Percentiles rank a stretch among this genome's conserved stretches.
Evolutionary conservation across 495 filamentous ascomycete genomes (phyloP).

Genomic region (Penicillium angulare): DNA sequence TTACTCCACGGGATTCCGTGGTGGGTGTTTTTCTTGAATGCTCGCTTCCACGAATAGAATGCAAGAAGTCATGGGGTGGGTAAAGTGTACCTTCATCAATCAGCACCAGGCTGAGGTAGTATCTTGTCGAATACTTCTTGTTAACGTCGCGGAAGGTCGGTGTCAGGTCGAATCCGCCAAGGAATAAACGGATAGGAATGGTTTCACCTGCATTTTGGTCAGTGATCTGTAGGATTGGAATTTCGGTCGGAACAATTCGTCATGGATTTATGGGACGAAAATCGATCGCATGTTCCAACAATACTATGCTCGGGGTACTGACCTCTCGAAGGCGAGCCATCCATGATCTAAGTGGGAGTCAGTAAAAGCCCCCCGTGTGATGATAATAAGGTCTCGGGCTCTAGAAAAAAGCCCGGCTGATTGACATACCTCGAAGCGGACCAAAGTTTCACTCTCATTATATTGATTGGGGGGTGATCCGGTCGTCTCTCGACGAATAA

Average conservation of each 20-base stretch:
- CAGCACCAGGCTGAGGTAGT: slow-evolving; percentile 94
- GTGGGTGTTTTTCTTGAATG: neutral
- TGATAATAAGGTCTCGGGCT: neutral
- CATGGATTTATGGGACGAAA: neutral
- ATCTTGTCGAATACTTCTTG: slow-evolving; percentile 98
- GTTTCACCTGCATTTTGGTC: slow-evolving; percentile 68
- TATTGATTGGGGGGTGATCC: slow-evolving; percentile 99
- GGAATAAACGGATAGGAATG: slow-evolving; percentile 95
- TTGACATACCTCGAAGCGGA: slow-evolving; percentile 84
- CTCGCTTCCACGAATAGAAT: neutral
- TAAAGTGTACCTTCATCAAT: slow-evolving; percentile 81
- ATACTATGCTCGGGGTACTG: slow-evolving; percentile 12
- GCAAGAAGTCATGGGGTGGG: neutral
- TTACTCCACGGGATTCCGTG: neutral
- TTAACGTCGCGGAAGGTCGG: slow-evolving; percentile 99
- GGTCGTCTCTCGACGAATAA: slow-evolving; percentile 95
- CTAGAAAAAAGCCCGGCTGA: neutral
- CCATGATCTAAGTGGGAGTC: slow-evolving; percentile 76
- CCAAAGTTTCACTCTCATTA: slow-evolving; percentile 97
- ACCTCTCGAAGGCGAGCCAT: slow-evolving; percentile 93
- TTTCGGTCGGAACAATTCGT: neutral
- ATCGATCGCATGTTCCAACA: neutral
- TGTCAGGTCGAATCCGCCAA: slow-evolving; percentile 96
- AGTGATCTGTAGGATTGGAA: slow-evolving; percentile 15
- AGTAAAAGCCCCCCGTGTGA: slow-evolving; percentile 13